Conservation (phyloP, 768 basidiomycete genomes). For the Trametes meyenii region DNA sequence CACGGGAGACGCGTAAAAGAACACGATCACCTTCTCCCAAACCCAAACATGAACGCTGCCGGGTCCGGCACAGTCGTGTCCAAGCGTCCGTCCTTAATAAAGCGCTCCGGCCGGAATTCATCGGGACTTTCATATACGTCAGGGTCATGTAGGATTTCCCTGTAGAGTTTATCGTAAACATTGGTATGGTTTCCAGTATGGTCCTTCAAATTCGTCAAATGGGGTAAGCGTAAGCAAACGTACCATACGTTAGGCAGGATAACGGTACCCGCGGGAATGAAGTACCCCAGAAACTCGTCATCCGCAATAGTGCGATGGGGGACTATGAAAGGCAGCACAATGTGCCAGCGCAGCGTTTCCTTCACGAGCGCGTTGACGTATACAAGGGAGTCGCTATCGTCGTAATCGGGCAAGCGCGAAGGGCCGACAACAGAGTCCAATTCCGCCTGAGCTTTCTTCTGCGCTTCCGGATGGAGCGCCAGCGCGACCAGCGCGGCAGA, state of each 20-base stretch:
- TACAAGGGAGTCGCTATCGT: conserved; percentile 10
- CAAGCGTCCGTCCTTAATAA: conserved; percentile 14
- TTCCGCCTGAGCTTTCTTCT: not conserved
- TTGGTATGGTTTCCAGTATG: not conserved
- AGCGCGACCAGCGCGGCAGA: not conserved
- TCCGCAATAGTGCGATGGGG: conserved; percentile 35
- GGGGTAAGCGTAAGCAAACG: not conserved
- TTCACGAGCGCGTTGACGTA: conserved; percentile 19
- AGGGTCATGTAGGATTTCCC: conserved; percentile 14
- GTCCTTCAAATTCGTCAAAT: not conserved
- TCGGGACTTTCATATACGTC: conserved; percentile 5
- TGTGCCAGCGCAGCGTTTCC: conserved; percentile 23
- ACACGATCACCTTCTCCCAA: conserved; percentile 20
- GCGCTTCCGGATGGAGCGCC: conserved; percentile 16
- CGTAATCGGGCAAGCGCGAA: conserved; percentile 13
- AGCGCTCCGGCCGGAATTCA: conserved; percentile 17
- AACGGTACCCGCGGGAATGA: conserved; percentile 30
- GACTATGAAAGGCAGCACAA: conserved; percentile 8
- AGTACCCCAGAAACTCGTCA: conserved; percentile 26
- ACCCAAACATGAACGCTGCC: conserved; percentile 11
- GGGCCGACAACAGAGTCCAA: conserved; percentile 10
- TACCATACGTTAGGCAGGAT: conserved; percentile 31
- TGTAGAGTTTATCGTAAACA: not conserved
- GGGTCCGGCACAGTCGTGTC: conserved; percentile 14
- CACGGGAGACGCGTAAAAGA: not conserved